Conservation (phyloP, 169 alveolate species). For the Cryptosporidium sp. region DNA sequence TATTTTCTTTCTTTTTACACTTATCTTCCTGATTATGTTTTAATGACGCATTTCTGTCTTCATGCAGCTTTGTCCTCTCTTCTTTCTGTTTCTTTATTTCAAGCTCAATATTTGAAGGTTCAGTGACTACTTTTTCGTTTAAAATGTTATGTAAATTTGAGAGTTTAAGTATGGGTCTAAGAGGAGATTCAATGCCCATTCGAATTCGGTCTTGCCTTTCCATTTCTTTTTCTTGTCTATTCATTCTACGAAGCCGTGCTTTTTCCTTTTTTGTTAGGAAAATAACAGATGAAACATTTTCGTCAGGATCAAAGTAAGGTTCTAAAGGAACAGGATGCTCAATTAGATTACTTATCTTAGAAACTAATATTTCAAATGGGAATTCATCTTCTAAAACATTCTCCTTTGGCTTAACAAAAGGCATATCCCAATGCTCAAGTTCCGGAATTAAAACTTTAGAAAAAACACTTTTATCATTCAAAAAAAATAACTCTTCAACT, state of each 20-base stretch:
- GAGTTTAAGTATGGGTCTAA: conserved; percentile 90
- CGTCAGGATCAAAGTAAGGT: conserved; percentile 79
- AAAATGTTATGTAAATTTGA: conserved; percentile 88
- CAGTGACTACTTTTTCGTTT: conserved; percentile 86
- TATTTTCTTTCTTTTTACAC: conserved; percentile 84
- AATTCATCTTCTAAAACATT: conserved; percentile 51
- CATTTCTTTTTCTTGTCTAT: conserved; percentile 87
- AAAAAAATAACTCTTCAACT: conserved; percentile 32
- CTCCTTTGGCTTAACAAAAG: conserved; percentile 73
- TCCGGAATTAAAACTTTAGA: conserved; percentile 31
- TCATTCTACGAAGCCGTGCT: conserved; percentile 87
- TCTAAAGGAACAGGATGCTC: conserved; percentile 90
- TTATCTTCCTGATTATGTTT: conserved; percentile 85
- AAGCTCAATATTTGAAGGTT: conserved; percentile 89
- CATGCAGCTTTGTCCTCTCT: conserved; percentile 87
- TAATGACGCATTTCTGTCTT: conserved; percentile 84
- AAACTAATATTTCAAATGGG: conserved; percentile 76
- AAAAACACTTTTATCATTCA: conserved; percentile 58
- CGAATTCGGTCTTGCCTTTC: conserved; percentile 90
- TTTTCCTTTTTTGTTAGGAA: conserved; percentile 82
- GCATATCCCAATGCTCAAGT: conserved; percentile 61
- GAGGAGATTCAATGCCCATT: conserved; percentile 91
- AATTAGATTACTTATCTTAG: conserved; percentile 83
- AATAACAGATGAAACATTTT: conserved; percentile 78
- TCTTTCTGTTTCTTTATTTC: conserved; percentile 89